Evolutionary conservation across 2,329 filamentous ascomycete genomes (phyloP), one percentile per base, ranked within the genome.

Genomic region (Parafenestella ontariensis): DNA sequence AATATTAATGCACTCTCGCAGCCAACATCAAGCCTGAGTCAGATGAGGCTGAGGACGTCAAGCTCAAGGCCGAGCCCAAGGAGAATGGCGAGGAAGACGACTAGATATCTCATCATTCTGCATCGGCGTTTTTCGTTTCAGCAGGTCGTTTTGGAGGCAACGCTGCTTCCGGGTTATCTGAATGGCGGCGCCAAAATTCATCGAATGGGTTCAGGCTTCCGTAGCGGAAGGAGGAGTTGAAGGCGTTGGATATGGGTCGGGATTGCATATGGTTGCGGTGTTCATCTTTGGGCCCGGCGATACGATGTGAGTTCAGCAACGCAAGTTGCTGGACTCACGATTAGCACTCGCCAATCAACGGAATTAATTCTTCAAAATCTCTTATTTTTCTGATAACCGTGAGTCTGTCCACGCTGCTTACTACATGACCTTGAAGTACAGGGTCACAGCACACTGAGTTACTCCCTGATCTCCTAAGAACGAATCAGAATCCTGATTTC

Each of bases 41-140:
- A 18, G 49, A 55, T 3, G 46, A 33, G n/a, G 20, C 36, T 17
- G 46, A 53, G 10, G 49, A 61, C 26, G 13, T 46, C 26, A 23
- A 54, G 20, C 21, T 50, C 18, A 49, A 56, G 24, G 29, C 20
- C 28, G 44, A 54, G 11, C 29, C 40, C n/a, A 23, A 37, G 13
- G 49, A 57, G n/a, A 57, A 60, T 15, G 37, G 36, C 10, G 45
- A 56, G 36, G 51, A 58, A 17, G 61, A 66, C 18, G 48, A 60
- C 42, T 70, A 68, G 34, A 43, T 8, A 5, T 15, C 20, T 33
- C 24, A 28, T 24, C 39, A 10, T 46, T 24, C 31, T 17, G 28
- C 20, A 20, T 47, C 5, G 45, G 45, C 21, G 21, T 39, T 37
- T 37, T 24, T 21, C 28, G 7, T 37, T 18, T 18, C 34, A 17